These are phyloP conservation scores for Globisporangium canariense DNA, from an alignment of 352 stramenopile genomes.

Conservation along the genomic window DNA sequence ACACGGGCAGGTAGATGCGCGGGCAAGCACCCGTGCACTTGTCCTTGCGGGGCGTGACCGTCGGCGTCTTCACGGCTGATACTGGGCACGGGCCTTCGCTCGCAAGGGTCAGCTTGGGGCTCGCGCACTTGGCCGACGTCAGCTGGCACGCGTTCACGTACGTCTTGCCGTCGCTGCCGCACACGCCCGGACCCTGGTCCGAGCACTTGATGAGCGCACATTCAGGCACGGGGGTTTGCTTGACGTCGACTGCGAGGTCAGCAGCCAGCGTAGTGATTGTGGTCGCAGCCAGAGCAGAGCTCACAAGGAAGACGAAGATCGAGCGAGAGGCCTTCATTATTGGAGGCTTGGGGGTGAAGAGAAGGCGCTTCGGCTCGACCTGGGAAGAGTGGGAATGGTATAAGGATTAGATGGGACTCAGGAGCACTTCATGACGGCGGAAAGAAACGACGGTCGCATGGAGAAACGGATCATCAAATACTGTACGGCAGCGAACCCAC, in stretches of 20 bases:
- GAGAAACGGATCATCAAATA: not conserved
- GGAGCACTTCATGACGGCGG: not conserved
- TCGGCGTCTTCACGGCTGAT: not conserved
- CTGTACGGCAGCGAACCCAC: too few species aligned
- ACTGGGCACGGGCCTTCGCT: slow-evolving; percentile 10
- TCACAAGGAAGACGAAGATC: not conserved
- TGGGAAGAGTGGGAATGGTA: not conserved
- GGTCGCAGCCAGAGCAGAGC: not conserved
- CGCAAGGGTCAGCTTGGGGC: slow-evolving; percentile 3
- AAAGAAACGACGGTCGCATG: not conserved
- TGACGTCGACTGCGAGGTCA: not conserved
- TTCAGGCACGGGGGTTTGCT: not conserved
- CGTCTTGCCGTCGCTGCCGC: slow-evolving; percentile 16
- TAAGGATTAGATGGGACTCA: not conserved
- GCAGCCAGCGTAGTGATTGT: not conserved
- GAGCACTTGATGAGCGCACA: slow-evolving; percentile 19
- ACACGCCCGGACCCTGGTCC: slow-evolving; percentile 10
- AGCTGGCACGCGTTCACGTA: slow-evolving; percentile 18
- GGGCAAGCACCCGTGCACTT: not conserved
- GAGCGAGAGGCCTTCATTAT: not conserved
- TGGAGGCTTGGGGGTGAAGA: not conserved
- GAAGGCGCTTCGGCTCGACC: not conserved
- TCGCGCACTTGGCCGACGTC: slow-evolving; percentile 1
- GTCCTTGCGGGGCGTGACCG: not conserved
- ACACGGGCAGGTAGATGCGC: slow-evolving; percentile 36